A percentile compares a stretch with the other conserved stretches of the same genome.
Conservation (phyloP, 2,329 filamentous ascomycete species). For the Dothideomycetes sp. region DNA sequence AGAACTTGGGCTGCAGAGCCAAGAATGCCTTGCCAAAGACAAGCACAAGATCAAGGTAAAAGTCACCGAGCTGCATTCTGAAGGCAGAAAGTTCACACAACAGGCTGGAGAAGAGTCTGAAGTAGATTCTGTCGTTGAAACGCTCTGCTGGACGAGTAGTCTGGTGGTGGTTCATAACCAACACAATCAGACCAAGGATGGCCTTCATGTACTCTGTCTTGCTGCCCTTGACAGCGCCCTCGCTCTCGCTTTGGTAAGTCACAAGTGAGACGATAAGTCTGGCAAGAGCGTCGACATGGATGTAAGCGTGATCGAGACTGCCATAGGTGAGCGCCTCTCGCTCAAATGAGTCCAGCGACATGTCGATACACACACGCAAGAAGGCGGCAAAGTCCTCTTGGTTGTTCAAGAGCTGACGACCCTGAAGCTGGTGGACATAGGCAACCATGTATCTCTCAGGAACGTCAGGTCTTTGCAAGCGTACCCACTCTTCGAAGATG, state of each 20-base stretch:
- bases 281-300: constrained; percentile 70
- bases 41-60: constrained; percentile 46
- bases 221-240: constrained; percentile 49
- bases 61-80: constrained; percentile 20
- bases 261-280: constrained; percentile 71
- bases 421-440: constrained; percentile 78
- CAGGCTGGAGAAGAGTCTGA: constrained; percentile 76
- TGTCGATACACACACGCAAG: constrained; percentile 70
- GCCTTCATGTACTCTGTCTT: constrained; percentile 68
- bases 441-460: constrained; percentile 62
- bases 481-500: constrained; percentile 91
- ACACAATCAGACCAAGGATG: constrained; percentile 64
- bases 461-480: constrained; percentile 67
- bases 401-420: constrained; percentile 60
- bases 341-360: constrained; percentile 70
- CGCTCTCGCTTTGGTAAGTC: constrained; percentile 56
- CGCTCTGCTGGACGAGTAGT: constrained; percentile 63
- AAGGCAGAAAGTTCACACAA: constrained; percentile 57
- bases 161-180: constrained; percentile 81
- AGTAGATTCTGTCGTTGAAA: constrained; percentile 85
- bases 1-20: constrained; percentile 64
- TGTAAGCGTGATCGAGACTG: constrained; percentile 50
- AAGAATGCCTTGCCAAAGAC: constrained; percentile 63
- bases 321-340: constrained; percentile 53
- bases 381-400: constrained; percentile 73